A percentile compares a stretch with the other conserved stretches of the same genome.
Evolutionary conservation across 177 flowering plant genomes (phyloP).

Genomic region (Vitis hybrid): DNA sequence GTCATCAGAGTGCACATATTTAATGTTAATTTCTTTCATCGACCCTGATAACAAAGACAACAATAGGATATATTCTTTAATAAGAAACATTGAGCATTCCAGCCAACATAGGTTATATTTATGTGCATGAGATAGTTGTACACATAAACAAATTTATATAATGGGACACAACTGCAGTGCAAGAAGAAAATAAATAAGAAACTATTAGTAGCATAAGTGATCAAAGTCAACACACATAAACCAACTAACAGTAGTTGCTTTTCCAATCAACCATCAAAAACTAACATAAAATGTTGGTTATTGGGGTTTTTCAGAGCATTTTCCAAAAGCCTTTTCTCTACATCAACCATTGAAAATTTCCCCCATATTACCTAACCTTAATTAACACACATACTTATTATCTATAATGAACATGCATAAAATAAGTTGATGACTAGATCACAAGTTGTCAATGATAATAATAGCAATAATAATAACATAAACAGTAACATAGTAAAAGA

Average conservation of each 20-base stretch:
- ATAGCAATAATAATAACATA: no score
- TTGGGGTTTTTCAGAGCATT: conserved; percentile 78
- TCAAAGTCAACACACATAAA: neutral
- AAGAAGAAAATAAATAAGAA: conserved; percentile 14
- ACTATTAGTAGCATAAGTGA: neutral
- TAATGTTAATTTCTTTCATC: neutral
- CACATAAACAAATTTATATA: conserved; percentile 69
- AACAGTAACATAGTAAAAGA: no score
- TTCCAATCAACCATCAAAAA: conserved; percentile 76
- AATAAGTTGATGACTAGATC: no score
- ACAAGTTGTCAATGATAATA: no score
- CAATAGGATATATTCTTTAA: neutral
- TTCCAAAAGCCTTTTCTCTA: conserved; percentile 81
- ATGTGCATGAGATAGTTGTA: conserved; percentile 86
- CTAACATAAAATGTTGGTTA: conserved; percentile 90
- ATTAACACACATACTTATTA: neutral
- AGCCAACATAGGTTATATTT: conserved; percentile 83
- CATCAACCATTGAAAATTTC: conserved; percentile 92
- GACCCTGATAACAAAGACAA: neutral
- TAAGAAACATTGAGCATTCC: conserved; percentile 41
- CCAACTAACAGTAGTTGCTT: neutral
- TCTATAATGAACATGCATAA: neutral
- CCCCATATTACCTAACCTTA: conserved; percentile 86
- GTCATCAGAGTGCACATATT: neutral
- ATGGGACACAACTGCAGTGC: conserved; percentile 84